These are phyloP conservation scores for Gloeophyllum trabeum DNA, from an alignment of 768 basidiomycete genomes.

Conservation along the genomic window DNA sequence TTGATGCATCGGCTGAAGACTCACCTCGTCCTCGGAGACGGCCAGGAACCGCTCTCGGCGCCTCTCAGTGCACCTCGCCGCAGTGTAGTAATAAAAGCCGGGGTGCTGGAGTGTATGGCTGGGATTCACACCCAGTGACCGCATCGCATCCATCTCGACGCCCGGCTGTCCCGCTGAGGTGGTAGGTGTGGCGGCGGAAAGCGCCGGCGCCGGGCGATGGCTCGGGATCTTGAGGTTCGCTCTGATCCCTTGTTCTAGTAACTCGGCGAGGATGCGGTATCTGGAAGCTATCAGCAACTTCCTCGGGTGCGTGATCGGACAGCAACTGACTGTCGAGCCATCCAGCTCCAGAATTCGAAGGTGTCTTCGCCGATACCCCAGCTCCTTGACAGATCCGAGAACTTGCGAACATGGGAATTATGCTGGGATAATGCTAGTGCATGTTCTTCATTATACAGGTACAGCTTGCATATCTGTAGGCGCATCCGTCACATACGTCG, in stretches of 20 bases:
- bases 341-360: slow-evolving; percentile 97
- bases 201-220: slow-evolving; percentile 31
- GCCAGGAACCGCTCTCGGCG: slow-evolving; percentile 57
- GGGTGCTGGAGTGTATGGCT: slow-evolving; percentile 80
- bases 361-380: slow-evolving; percentile 98
- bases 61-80: slow-evolving; percentile 76
- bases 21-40: slow-evolving; percentile 46
- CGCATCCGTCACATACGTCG: no score
- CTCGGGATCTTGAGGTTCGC: slow-evolving; percentile 52
- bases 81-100: slow-evolving; percentile 87
- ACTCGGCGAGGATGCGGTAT: slow-evolving; percentile 82
- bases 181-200: slow-evolving; percentile 14
- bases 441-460: slow-evolving; percentile 85
- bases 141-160: slow-evolving; percentile 47
- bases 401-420: slow-evolving; percentile 74
- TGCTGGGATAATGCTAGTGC: slow-evolving; percentile 73
- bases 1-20: no score
- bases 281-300: slow-evolving; percentile 23
- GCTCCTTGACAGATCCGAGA: slow-evolving; percentile 75
- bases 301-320: background rate
- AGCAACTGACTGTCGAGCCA: slow-evolving; percentile 70
- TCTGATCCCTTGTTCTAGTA: slow-evolving; percentile 72
- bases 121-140: slow-evolving; percentile 65
- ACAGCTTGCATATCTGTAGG: slow-evolving; percentile 86
- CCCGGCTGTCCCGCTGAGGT: slow-evolving; percentile 16